A percentile compares a stretch with the other conserved stretches of the same genome.
phyloP scores from a whole-genome alignment of 2,329 filamentous ascomycete genomes.

The Talaromyces rugulosus region DNA sequence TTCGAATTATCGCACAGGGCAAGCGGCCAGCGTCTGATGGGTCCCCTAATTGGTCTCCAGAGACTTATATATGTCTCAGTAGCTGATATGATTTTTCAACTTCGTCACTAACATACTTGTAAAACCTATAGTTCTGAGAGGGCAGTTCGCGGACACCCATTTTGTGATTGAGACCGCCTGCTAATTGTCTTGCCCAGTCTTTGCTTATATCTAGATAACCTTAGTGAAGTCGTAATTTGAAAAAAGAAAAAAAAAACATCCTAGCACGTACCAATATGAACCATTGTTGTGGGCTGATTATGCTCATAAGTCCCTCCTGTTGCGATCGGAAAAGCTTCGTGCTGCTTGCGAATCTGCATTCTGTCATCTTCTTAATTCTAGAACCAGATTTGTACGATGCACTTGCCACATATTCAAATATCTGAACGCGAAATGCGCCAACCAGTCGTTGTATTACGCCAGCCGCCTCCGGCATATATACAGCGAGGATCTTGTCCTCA shows the following conservation, averaged over 20 bases:
- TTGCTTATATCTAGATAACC: background rate
- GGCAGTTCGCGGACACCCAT: background rate
- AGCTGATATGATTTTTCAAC: background rate
- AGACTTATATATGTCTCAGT: background rate
- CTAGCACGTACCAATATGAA: background rate
- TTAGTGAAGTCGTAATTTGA: background rate
- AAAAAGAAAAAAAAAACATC: too few species aligned
- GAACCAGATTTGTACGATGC: too few species aligned
- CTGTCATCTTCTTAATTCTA: too few species aligned
- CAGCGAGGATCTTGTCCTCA: too few species aligned
- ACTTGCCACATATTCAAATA: too few species aligned
- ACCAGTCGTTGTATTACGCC: too few species aligned
- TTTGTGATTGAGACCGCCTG: background rate
- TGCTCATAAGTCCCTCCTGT: background rate
- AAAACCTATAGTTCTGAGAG: background rate
- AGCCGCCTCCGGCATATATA: too few species aligned
- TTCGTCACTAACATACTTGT: background rate
- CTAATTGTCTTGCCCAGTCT: background rate
- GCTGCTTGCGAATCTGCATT: too few species aligned
- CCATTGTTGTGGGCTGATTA: constrained; percentile 1
- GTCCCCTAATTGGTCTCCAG: constrained; percentile 3
- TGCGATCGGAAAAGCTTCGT: constrained; percentile 1
- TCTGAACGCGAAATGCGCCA: too few species aligned
- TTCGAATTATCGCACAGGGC: background rate
- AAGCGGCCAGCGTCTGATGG: background rate